A percentile compares a stretch with the other conserved stretches of the same genome.
Evolutionary conservation across 2,329 filamentous ascomycete species (phyloP).

Genomic region (Colletotrichum viniferum): DNA sequence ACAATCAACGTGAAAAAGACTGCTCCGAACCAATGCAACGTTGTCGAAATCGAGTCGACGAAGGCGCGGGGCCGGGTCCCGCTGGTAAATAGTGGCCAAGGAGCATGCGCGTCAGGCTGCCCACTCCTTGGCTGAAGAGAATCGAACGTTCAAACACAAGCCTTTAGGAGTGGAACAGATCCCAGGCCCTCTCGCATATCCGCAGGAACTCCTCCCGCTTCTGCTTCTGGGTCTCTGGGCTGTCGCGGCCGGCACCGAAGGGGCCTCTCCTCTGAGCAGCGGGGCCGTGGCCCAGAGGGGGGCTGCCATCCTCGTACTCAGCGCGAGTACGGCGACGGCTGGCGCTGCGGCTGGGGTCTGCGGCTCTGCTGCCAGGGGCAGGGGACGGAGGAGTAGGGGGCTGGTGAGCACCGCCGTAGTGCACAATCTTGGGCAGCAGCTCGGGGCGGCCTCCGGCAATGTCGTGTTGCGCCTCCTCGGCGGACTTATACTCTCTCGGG

Average conservation of each 20-base stretch:
- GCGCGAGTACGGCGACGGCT: constrained; percentile 79
- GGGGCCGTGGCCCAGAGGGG: constrained; percentile 79
- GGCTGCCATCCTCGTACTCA: constrained; percentile 92
- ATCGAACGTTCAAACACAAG: constrained; percentile 24
- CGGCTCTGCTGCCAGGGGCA: constrained; percentile 54
- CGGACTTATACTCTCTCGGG: constrained; percentile 88
- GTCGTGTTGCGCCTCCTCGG: constrained; percentile 92
- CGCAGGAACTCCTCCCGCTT: constrained; percentile 94
- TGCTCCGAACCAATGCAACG: constrained; percentile 4
- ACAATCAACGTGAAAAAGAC: background rate
- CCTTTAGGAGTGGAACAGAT: constrained; percentile 87
- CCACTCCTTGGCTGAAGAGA: background rate
- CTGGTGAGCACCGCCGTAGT: constrained; percentile 86
- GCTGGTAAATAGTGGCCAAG: background rate
- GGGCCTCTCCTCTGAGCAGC: constrained; percentile 66
- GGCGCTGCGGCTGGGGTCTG: constrained; percentile 60
- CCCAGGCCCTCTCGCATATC: constrained; percentile 90
- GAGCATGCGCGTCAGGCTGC: background rate
- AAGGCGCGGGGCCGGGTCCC: background rate
- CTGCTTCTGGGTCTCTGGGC: constrained; percentile 78
- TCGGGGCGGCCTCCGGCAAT: constrained; percentile 92
- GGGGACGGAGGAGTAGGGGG: constrained; percentile 90
- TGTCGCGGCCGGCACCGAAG: constrained; percentile 82
- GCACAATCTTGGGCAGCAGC: constrained; percentile 88
- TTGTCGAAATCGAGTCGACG: constrained; percentile 1